Conservation (phyloP, 208 protist species). For the Trichomonas vaginalis region DNA sequence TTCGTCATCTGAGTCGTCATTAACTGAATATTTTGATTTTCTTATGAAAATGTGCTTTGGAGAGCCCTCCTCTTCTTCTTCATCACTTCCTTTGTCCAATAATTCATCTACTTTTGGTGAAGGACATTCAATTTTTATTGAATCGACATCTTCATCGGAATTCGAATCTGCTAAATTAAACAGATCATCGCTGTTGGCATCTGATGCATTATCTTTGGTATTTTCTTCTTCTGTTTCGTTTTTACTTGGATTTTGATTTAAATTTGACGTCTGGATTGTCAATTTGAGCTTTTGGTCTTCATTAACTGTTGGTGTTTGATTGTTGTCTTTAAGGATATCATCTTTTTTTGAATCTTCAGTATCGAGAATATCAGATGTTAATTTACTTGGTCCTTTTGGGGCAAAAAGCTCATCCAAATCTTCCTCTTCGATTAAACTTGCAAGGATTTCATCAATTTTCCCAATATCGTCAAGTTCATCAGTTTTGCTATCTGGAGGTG, state of each 20-base stretch:
- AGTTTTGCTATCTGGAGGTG: neutral
- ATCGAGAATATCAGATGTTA: neutral
- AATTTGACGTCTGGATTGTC: neutral
- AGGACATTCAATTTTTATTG: neutral
- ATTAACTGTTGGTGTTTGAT: too few relatives aligned
- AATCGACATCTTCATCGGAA: neutral
- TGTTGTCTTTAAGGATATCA: neutral
- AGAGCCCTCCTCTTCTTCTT: neutral
- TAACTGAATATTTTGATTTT: too few relatives aligned
- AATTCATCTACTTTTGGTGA: neutral
- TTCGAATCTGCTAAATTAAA: neutral
- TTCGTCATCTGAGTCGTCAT: neutral
- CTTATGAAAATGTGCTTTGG: too few relatives aligned
- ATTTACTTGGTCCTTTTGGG: neutral
- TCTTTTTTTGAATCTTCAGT: neutral
- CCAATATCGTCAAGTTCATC: neutral
- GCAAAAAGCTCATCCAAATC: neutral
- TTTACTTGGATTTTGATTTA: too few relatives aligned
- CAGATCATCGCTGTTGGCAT: neutral
- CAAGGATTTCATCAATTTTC: neutral
- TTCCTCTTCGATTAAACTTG: neutral
- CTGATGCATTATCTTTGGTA: neutral
- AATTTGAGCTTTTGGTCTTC: neutral
- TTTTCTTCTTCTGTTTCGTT: neutral
- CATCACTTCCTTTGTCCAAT: neutral